A percentile compares a stretch with the other conserved stretches of the same genome.
Conservation (phyloP, 352 stramenopile genomes). For the Pythium myriotylum region DNA sequence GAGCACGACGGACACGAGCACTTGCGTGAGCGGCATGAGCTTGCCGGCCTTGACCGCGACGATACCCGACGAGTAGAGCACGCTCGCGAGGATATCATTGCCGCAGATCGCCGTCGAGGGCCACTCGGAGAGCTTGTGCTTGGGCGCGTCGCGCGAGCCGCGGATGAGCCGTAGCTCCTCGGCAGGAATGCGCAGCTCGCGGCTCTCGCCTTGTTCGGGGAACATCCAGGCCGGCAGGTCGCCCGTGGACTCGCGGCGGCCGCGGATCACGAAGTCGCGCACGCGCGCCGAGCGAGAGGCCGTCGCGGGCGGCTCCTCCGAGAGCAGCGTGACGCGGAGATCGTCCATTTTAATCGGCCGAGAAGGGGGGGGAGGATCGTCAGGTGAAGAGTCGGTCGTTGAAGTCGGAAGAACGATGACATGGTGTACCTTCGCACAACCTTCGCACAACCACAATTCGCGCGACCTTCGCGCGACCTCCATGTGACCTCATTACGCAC, state of each 20-base stretch:
- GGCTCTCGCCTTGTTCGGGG: conserved; percentile 23
- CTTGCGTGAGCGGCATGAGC: conserved; percentile 68
- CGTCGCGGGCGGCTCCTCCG: conserved; percentile 13
- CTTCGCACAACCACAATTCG: neutral
- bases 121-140: conserved; percentile 59
- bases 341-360: conserved; percentile 24
- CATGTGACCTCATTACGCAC: too few relatives aligned
- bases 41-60: conserved; percentile 57
- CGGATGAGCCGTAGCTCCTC: conserved; percentile 36
- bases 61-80: conserved; percentile 59
- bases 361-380: conserved; percentile 4
- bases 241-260: conserved; percentile 16
- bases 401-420: conserved; percentile 17
- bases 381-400: conserved; percentile 22
- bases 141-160: conserved; percentile 22
- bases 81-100: conserved; percentile 86
- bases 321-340: conserved; percentile 28
- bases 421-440: neutral
- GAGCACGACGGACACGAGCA: conserved; percentile 58
- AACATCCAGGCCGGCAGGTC: conserved; percentile 40
- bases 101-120: conserved; percentile 83
- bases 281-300: conserved; percentile 26
- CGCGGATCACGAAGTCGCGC: conserved; percentile 32
- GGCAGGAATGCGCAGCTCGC: conserved; percentile 23
- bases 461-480: too few relatives aligned